Evolutionary conservation across 495 filamentous ascomycete species (phyloP).

Genomic region (Evansstolkia leycettana): DNA sequence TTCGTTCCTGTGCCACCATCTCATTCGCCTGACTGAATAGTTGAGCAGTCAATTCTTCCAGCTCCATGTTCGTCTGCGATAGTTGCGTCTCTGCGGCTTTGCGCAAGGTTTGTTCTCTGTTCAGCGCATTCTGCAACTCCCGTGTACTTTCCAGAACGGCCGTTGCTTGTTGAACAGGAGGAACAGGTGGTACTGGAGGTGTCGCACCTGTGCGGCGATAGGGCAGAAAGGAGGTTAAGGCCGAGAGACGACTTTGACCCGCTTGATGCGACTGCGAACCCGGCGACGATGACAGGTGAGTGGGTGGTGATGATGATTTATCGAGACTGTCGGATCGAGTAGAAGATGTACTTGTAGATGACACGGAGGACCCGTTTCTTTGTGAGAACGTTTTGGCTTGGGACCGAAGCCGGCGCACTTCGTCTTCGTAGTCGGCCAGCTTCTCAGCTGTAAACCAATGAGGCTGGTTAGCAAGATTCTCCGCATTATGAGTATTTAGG

Average conservation of each 20-base stretch:
- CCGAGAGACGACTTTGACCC: slow-evolving; percentile 30
- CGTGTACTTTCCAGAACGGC: slow-evolving; percentile 21
- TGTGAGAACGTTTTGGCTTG: slow-evolving; percentile 18
- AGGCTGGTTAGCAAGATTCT: background rate
- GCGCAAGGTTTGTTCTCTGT: slow-evolving; percentile 58
- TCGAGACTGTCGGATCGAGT: slow-evolving; percentile 1
- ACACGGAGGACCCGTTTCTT: slow-evolving; percentile 18
- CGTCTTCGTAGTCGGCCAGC: slow-evolving; percentile 91
- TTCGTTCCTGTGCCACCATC: slow-evolving; percentile 88
- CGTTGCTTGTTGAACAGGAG: slow-evolving; percentile 8
- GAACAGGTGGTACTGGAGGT: slow-evolving; percentile 8
- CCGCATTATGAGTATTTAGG: no score
- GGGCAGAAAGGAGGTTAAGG: slow-evolving; percentile 56
- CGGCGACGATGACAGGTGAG: slow-evolving; percentile 13
- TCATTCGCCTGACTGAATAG: slow-evolving; percentile 93
- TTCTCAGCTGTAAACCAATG: slow-evolving; percentile 43
- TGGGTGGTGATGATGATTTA: slow-evolving; percentile 7
- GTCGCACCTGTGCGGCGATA: slow-evolving; percentile 39
- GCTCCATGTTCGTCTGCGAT: slow-evolving; percentile 57
- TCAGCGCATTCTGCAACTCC: slow-evolving; percentile 58
- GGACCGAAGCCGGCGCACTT: slow-evolving; percentile 54
- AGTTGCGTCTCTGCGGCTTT: slow-evolving; percentile 63
- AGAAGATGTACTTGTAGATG: slow-evolving; percentile 20
- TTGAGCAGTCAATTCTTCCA: slow-evolving; percentile 78
- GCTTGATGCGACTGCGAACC: slow-evolving; percentile 22